A percentile compares a stretch with the other conserved stretches of the same genome.
Conservation (phyloP, 768 basidiomycete genomes). For the Leccinum pellstonianum region DNA sequence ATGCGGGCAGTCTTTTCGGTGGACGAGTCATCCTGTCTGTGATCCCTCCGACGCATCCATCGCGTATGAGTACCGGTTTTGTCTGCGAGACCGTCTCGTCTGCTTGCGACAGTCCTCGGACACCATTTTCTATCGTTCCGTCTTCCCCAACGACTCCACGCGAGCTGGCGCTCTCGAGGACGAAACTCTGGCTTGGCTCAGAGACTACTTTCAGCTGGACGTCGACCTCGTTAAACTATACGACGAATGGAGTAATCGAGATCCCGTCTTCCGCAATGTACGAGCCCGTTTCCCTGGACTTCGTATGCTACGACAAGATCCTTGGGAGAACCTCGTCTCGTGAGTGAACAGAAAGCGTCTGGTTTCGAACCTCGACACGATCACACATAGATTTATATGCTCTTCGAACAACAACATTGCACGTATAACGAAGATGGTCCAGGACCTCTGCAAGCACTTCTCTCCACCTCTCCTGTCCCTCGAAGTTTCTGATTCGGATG, state of each 20-base stretch:
- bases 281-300: constrained; percentile 74
- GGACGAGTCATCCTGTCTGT: constrained; percentile 47
- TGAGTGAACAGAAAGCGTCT: constrained; percentile 55
- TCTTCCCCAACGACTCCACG: constrained; percentile 49
- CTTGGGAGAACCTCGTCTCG: constrained; percentile 95
- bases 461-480: constrained; percentile 65
- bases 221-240: constrained; percentile 75
- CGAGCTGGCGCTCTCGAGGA: constrained; percentile 43
- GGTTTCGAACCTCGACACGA: constrained; percentile 12
- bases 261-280: constrained; percentile 70
- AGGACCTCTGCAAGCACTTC: constrained; percentile 74
- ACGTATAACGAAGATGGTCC: constrained; percentile 93
- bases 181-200: constrained; percentile 73
- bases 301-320: constrained; percentile 86
- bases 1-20: constrained; percentile 86
- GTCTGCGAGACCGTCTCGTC: constrained; percentile 78
- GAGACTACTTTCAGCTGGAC: constrained; percentile 87
- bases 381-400: constrained; percentile 73
- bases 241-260: constrained; percentile 67
- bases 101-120: constrained; percentile 73
- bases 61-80: constrained; percentile 74
- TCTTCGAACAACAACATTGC: constrained; percentile 96
- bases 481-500: constrained; percentile 29
- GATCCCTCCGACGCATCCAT: constrained; percentile 18
- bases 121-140: constrained; percentile 66